phyloP scores from a whole-genome alignment of 805 yeast genomes.

The Komagataella pseudopastoris region DNA sequence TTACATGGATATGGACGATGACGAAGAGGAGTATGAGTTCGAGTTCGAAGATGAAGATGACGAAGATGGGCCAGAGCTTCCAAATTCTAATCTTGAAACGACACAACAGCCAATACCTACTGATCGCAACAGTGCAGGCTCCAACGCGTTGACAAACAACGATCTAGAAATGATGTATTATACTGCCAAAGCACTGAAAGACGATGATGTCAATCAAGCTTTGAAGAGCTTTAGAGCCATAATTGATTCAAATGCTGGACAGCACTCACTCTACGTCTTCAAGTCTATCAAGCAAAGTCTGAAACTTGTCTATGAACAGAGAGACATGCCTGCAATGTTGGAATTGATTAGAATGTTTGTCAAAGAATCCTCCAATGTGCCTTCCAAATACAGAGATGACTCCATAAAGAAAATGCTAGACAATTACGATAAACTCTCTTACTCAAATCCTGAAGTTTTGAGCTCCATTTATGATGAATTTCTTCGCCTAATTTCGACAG shows the following conservation, averaged over 20 bases:
- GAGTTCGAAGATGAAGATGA: conserved; percentile 11
- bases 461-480: conserved; percentile 12
- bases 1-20: conserved; percentile 19
- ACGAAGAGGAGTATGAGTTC: conserved; percentile 19
- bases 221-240: conserved; percentile 11
- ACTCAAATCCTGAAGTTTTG: conserved; percentile 3
- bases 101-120: background rate
- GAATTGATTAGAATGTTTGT: conserved; percentile 9
- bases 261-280: conserved; percentile 12
- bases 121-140: background rate
- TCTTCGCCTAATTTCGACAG: conserved; percentile 2
- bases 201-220: conserved; percentile 14
- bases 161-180: conserved; percentile 15
- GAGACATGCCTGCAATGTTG: conserved; percentile 6
- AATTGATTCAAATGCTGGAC: conserved; percentile 3
- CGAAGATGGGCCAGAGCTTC: conserved; percentile 1
- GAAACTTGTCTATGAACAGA: conserved; percentile 12
- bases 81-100: background rate
- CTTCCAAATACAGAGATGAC: conserved; percentile 13
- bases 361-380: conserved; percentile 6
- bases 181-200: conserved; percentile 18
- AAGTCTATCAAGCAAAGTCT: conserved; percentile 19
- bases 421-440: conserved; percentile 11
- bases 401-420: conserved; percentile 16
- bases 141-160: background rate